Evolutionary conservation across 148 eudicot species (phyloP), one percentile per base, ranked within the genome.

Genomic region (Suaeda aralocaspica): DNA sequence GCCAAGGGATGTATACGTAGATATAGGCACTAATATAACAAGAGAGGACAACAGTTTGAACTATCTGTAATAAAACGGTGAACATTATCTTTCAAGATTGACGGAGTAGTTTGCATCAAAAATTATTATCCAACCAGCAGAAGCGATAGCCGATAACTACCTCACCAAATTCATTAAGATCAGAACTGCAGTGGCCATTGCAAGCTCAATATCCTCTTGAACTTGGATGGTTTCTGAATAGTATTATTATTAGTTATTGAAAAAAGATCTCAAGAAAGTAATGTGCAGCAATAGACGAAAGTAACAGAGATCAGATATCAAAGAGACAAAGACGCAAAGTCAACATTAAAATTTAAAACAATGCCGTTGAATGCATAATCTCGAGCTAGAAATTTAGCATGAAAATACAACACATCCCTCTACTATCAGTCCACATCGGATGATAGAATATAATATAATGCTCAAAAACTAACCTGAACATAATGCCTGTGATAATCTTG

Each of bases 401-500:
- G 25, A 8, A 64, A 29, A 70, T 16, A 44, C 42, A 28, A 63
- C 28, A 16, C 45, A 77, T 59, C 63, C 55, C 49, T 56, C 15
- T 55, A 9, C 51, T 11, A 28, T 21, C 41, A 68, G 22, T 21
- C 46, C n/a, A n/a, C 31, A 53, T 28, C 70, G 1, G 16, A 59
- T 9, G 28, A 41, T n/a, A n/a, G 41, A n/a, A 7, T 31, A 15
- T 14, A 62, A 19, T 19, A 2, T 13, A 53, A 31, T 14, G 61
- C 39, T 29, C 5, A 49, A 60, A 28, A 34, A 77, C 71, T 62
- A 66, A 93, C 98, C 98, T 93, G 84, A 83, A 74, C 45, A 72
- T 85, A 93, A 82, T 87, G 77, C 49, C 80, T 74, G 68, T 93
- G 96, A 85, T 93, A 93, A 79, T 90, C 90, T 80, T 80, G 89